Evolutionary conservation across 352 stramenopile species (phyloP), one percentile per base, ranked within the genome.

Genomic region (Phytophthora foliorum): DNA sequence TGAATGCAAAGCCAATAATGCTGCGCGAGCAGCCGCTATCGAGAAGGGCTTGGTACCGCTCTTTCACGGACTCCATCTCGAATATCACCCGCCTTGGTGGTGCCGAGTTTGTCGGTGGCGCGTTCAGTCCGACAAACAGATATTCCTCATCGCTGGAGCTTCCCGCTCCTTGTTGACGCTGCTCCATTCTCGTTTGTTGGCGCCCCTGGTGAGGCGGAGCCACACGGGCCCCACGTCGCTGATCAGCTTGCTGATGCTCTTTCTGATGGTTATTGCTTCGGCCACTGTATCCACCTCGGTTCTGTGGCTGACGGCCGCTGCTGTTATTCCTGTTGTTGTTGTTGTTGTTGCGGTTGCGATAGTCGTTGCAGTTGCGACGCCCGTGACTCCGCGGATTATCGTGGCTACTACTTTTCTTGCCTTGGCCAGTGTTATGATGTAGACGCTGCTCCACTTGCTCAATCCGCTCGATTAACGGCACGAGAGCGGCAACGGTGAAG

Each of bases 101-200:
- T n/a, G 24, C n/a, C n/a, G n/a, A n/a, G n/a, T n/a, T 16, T 16
- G 19, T n/a, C 2, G 8, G 10, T 21, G 27, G 24, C 6, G 25
- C 6, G 9, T 52, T 31, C 4, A 62, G 14, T 16, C 51, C 61
- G 14, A 69, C 52, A 8, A 69, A 63, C 24, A 62, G 4, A 10
- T 63, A 69, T 6, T 69, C 34, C 16, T 63, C 44, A 8, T 56
- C 61, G 9, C 44, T 63, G 2, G 25, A 61, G 32, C 38, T 44
- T 3, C 14, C 17, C 1, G 38, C 19, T 39, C 5, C 22, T 7
- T 48, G 51, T 2, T 14, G 5, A 5, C 45, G 46, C 10, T 51
- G 46, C 13, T 64, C 46, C 0, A 64, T 36, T n/a, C 36, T 34
- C 3, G 57, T 57, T 29, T 57, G 34, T 17, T n/a, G 42, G 0